phyloP scores from a whole-genome alignment of 345 rosid genomes.

The Euphorbia lathyris region DNA sequence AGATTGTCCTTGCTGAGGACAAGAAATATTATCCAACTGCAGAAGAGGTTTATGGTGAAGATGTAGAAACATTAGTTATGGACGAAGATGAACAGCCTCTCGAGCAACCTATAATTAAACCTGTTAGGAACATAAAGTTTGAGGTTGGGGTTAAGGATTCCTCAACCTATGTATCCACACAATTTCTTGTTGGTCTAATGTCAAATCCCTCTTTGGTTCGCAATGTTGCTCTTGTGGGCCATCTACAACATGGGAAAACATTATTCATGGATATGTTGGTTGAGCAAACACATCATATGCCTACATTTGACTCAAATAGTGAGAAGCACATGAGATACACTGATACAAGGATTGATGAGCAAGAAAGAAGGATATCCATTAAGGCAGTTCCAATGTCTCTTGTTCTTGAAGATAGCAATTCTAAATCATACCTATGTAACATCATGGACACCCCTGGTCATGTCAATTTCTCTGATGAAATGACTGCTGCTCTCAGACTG shows the following conservation, averaged over 20 bases:
- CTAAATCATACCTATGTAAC: slow-evolving; percentile 88
- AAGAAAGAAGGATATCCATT: slow-evolving; percentile 91
- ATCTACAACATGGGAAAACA: slow-evolving; percentile 90
- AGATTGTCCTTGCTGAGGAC: slow-evolving; percentile 94
- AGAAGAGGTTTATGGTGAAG: slow-evolving; percentile 95
- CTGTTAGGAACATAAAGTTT: slow-evolving; percentile 70
- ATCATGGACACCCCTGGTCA: slow-evolving; percentile 97
- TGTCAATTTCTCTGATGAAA: slow-evolving; percentile 75
- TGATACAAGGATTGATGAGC: slow-evolving; percentile 93
- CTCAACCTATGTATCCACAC: slow-evolving; percentile 82
- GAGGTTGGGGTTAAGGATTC: slow-evolving; percentile 97
- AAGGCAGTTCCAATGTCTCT: slow-evolving; percentile 96
- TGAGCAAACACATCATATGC: slow-evolving; percentile 92
- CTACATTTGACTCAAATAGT: slow-evolving; percentile 69
- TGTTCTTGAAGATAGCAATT: slow-evolving; percentile 90
- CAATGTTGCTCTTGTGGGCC: slow-evolving; percentile 96
- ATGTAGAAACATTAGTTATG: slow-evolving; percentile 91
- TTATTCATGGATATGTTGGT: slow-evolving; percentile 97
- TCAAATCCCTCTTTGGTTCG: slow-evolving; percentile 82
- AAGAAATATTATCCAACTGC: slow-evolving; percentile 97
- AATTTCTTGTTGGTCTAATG: slow-evolving; percentile 93
- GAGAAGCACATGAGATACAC: slow-evolving; percentile 95
- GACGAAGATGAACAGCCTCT: slow-evolving; percentile 95
- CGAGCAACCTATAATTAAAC: slow-evolving; percentile 84
- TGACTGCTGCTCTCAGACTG: slow-evolving; percentile 84